Percentiles rank a stretch among this genome's conserved stretches.
Evolutionary conservation across 257 asterid genomes (phyloP).

Genomic region (Gentiana macrophylla): DNA sequence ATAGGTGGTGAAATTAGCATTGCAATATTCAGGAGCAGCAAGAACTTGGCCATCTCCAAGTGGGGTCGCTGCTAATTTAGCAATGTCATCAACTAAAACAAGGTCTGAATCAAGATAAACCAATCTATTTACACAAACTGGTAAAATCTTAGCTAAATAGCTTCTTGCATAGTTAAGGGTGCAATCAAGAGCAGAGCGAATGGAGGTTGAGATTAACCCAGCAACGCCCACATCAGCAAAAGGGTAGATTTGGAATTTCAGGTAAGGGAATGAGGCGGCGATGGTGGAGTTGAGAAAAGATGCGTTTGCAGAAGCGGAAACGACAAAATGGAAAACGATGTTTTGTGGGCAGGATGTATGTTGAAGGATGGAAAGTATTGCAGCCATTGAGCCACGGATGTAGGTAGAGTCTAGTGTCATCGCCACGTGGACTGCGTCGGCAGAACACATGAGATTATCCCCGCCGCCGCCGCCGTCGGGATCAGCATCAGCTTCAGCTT

Average conservation of each 20-base stretch:
- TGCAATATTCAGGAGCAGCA: constrained; percentile 94
- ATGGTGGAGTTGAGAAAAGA: constrained; percentile 40
- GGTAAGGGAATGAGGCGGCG: constrained; percentile 60
- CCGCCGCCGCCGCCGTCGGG: background rate
- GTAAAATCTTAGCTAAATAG: constrained; percentile 68
- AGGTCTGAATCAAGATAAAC: constrained; percentile 87
- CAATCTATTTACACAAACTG: constrained; percentile 55
- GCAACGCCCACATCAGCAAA: constrained; percentile 54
- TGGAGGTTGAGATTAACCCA: constrained; percentile 78
- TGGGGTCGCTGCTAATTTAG: constrained; percentile 47
- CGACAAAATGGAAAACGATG: constrained; percentile 58
- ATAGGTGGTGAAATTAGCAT: constrained; percentile 79
- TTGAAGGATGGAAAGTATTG: constrained; percentile 66
- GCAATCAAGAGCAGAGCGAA: constrained; percentile 91
- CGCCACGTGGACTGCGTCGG: constrained; percentile 58
- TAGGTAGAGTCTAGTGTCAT: constrained; percentile 82
- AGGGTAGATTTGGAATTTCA: constrained; percentile 42
- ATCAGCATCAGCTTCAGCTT: background rate
- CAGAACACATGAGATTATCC: constrained; percentile 27
- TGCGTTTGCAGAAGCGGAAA: constrained; percentile 48
- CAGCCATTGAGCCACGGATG: constrained; percentile 92
- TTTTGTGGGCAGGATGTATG: constrained; percentile 86
- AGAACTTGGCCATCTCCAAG: constrained; percentile 41
- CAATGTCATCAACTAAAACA: constrained; percentile 77
- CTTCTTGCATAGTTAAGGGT: constrained; percentile 88